phyloP scores from a whole-genome alignment of 495 filamentous ascomycete genomes.

The Ascodesmis nigricans region DNA sequence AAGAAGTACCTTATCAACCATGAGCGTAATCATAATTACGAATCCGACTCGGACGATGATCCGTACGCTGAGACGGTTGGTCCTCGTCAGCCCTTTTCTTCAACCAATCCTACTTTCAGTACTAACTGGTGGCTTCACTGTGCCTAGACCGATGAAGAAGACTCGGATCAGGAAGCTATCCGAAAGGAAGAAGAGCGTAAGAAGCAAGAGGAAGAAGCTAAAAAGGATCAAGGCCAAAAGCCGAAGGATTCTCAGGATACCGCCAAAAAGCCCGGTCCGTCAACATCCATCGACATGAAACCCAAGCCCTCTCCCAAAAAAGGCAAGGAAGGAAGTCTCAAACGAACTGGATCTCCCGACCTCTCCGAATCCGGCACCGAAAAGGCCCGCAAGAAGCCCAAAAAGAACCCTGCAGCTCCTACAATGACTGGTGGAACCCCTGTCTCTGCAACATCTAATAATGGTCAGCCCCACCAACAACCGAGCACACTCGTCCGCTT shows the following conservation, averaged over 20 bases:
- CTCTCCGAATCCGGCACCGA: conserved; percentile 63
- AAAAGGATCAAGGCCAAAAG: conserved; percentile 19
- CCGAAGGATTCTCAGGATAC: not conserved
- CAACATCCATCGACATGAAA: conserved; percentile 16
- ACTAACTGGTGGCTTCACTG: conserved; percentile 17
- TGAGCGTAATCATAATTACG: conserved; percentile 69
- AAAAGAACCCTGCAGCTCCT: conserved; percentile 35
- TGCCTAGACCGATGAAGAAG: conserved; percentile 15
- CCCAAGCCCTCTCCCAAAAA: conserved; percentile 20
- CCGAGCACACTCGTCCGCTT: conserved; percentile 26
- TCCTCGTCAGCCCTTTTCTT: not conserved
- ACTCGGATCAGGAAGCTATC: conserved; percentile 24
- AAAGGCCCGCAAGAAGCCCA: conserved; percentile 58
- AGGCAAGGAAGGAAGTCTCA: conserved; percentile 40
- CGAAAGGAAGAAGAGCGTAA: conserved; percentile 35
- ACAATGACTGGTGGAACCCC: conserved; percentile 18
- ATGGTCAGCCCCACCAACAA: conserved; percentile 15
- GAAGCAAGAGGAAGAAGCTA: conserved; percentile 25
- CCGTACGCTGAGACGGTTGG: conserved; percentile 41
- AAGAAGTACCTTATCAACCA: conserved; percentile 60
- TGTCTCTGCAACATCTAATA: conserved; percentile 7
- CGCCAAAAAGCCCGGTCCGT: conserved; percentile 9
- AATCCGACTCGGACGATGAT: conserved; percentile 48
- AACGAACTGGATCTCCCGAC: conserved; percentile 69
- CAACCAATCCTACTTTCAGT: conserved; percentile 11